Conservation (phyloP, 164 flowering plant species). For the Houttuynia cordata region DNA sequence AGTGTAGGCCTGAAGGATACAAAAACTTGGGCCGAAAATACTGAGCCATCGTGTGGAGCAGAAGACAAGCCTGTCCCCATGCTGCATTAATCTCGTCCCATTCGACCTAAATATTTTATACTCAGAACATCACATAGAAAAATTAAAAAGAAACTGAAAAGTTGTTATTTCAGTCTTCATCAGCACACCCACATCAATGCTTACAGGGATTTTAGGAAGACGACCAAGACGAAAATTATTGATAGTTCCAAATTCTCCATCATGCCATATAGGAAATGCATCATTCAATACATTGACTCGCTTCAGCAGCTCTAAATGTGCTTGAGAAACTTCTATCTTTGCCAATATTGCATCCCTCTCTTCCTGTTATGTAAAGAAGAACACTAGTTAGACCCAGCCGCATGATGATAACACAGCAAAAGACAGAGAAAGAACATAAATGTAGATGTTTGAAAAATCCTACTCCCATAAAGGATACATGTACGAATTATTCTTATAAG, state of each 20-base stretch:
- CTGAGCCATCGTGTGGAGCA: slow-evolving; percentile 93
- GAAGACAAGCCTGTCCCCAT: slow-evolving; percentile 99
- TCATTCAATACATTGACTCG: slow-evolving; percentile 85
- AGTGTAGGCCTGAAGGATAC: slow-evolving; percentile 36
- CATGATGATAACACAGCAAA: background rate
- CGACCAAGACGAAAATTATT: slow-evolving; percentile 96
- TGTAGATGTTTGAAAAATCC: background rate
- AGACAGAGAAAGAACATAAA: background rate
- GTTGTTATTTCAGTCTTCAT: background rate
- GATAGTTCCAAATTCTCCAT: slow-evolving; percentile 97
- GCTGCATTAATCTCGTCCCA: slow-evolving; percentile 99
- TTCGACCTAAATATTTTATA: slow-evolving; percentile 61
- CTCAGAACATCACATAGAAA: too few species aligned
- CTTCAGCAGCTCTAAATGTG: slow-evolving; percentile 87
- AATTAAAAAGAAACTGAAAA: background rate
- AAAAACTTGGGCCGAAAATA: slow-evolving; percentile 76
- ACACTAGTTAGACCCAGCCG: background rate
- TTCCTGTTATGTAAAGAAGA: slow-evolving; percentile 38
- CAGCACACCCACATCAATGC: slow-evolving; percentile 6
- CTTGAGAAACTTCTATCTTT: slow-evolving; percentile 92
- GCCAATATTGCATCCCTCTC: slow-evolving; percentile 93
- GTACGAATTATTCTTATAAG: too few species aligned
- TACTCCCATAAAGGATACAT: too few species aligned
- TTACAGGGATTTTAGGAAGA: slow-evolving; percentile 79
- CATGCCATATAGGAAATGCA: slow-evolving; percentile 88